These are phyloP conservation scores for Cyberlindnera bimundalis DNA, from an alignment of 805 yeast species.

Conservation along the genomic window DNA sequence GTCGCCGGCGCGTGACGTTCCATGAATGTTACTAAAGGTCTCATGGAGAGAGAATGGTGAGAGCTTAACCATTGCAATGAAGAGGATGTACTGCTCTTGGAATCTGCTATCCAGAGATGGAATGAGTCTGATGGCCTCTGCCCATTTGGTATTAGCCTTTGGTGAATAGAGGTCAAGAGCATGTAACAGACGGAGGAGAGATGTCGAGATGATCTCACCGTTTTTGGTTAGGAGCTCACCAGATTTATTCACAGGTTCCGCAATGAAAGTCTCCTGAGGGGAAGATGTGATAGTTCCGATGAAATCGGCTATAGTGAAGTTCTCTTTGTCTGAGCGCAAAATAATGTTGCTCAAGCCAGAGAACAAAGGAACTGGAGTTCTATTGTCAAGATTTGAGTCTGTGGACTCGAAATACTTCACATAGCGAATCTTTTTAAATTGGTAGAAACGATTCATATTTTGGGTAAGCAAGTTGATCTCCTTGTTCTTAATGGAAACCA, in stretches of 20 bases:
- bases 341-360: slow-evolving; percentile 36
- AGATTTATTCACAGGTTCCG: slow-evolving; percentile 15
- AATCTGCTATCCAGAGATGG: slow-evolving; percentile 30
- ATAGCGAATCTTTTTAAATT: slow-evolving; percentile 60
- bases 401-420: slow-evolving; percentile 51
- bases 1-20: slow-evolving; percentile 34
- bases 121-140: slow-evolving; percentile 40
- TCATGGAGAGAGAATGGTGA: slow-evolving; percentile 37
- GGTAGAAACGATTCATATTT: slow-evolving; percentile 79
- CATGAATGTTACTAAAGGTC: slow-evolving; percentile 35
- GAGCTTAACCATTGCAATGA: slow-evolving; percentile 45
- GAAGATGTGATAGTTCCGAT: slow-evolving; percentile 17
- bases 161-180: slow-evolving; percentile 44
- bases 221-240: slow-evolving; percentile 36
- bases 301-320: slow-evolving; percentile 30
- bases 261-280: slow-evolving; percentile 23
- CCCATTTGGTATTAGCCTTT: slow-evolving; percentile 41
- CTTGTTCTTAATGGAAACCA: slow-evolving; percentile 49
- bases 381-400: slow-evolving; percentile 44
- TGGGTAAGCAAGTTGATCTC: slow-evolving; percentile 67
- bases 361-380: slow-evolving; percentile 52
- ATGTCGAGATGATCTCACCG: slow-evolving; percentile 56
- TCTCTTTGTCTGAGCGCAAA: slow-evolving; percentile 28
- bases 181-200: slow-evolving; percentile 49
- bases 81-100: slow-evolving; percentile 41